These are phyloP conservation scores for Yamadazyma olivae DNA, from an alignment of 805 yeast species.

Conservation along the genomic window DNA sequence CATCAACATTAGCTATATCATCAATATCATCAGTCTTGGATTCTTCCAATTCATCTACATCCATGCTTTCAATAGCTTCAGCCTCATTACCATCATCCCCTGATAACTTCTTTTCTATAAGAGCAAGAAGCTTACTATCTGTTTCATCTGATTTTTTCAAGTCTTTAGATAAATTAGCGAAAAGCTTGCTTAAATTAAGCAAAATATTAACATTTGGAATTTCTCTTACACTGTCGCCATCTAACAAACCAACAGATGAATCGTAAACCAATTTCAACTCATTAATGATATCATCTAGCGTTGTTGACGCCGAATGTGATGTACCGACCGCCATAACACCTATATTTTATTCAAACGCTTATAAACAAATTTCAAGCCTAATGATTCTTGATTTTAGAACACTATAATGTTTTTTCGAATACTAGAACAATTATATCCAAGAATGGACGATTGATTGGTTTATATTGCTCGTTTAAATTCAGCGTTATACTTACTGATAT, in stretches of 20 bases:
- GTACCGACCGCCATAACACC: constrained; percentile 6
- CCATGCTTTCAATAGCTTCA: constrained; percentile 7
- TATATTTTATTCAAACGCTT: no score
- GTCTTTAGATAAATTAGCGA: constrained; percentile 38
- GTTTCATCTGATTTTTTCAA: constrained; percentile 29
- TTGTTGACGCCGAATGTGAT: constrained; percentile 33
- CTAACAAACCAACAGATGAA: constrained; percentile 55
- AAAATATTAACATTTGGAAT: constrained; percentile 42
- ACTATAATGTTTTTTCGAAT: no score
- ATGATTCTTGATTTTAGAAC: no score
- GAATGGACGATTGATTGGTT: no score
- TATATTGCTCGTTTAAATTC: no score
- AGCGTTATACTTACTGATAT: no score
- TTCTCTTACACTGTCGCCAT: constrained; percentile 51
- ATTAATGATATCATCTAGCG: constrained; percentile 49
- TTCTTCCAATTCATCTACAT: constrained; percentile 3
- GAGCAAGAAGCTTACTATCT: constrained; percentile 17
- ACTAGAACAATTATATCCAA: no score
- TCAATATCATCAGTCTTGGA: background rate
- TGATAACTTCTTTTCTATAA: constrained; percentile 8
- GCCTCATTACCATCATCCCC: constrained; percentile 7
- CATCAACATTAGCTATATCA: background rate
- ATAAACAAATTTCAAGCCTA: no score
- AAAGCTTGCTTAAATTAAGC: constrained; percentile 42
- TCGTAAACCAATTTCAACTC: constrained; percentile 56